Evolutionary conservation across 108 stramenopile species (phyloP).

Genomic region (Epithemia pelagica): DNA sequence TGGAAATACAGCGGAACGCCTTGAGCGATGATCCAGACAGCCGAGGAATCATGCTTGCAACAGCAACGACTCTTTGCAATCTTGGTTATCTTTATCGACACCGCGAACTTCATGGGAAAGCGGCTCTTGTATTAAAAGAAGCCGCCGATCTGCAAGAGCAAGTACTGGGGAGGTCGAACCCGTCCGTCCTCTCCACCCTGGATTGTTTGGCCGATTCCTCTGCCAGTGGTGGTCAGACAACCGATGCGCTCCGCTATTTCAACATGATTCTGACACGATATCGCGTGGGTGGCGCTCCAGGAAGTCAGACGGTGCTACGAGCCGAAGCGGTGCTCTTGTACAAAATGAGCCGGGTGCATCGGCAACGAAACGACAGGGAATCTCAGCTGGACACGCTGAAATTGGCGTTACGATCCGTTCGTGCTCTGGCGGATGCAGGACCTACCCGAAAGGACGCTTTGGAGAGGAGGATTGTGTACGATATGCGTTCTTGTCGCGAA

Average conservation of each 20-base stretch:
- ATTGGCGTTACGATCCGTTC: conserved; percentile 20
- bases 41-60: conserved; percentile 35
- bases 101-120: conserved; percentile 32
- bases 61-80: conserved; percentile 53
- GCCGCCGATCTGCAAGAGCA: conserved; percentile 38
- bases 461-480: conserved; percentile 5
- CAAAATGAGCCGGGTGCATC: conserved; percentile 31
- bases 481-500: not conserved
- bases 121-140: conserved; percentile 34
- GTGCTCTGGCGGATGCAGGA: conserved; percentile 5
- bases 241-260: conserved; percentile 28
- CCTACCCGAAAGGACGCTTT: not conserved
- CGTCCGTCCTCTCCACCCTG: conserved; percentile 35
- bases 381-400: conserved; percentile 25
- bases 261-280: conserved; percentile 29
- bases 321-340: conserved; percentile 32
- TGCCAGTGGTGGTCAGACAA: conserved; percentile 9
- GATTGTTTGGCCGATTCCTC: conserved; percentile 40
- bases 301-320: conserved; percentile 5
- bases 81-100: conserved; percentile 44
- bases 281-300: conserved; percentile 6
- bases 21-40: conserved; percentile 37
- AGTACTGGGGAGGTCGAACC: conserved; percentile 24
- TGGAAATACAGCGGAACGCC: conserved; percentile 44
- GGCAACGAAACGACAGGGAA: conserved; percentile 23